Conservation (phyloP, 2,329 filamentous ascomycete genomes). For the Hymenoscyphus fructigenus region DNA sequence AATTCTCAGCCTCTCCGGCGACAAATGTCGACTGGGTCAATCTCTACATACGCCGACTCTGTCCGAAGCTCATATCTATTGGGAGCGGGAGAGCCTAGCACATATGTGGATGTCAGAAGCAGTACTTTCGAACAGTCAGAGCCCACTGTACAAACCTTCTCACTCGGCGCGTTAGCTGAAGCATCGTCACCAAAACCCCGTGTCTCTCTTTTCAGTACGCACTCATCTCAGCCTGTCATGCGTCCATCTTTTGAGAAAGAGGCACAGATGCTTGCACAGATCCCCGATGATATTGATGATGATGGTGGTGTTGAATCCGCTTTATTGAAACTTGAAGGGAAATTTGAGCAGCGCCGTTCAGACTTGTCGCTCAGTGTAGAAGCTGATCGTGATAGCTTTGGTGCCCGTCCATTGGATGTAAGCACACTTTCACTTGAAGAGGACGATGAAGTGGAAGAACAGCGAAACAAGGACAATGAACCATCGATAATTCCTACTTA, state of each 20-base stretch:
- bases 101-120: conserved; percentile 46
- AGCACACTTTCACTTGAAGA: conserved; percentile 26
- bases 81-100: conserved; percentile 39
- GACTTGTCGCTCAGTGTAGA: conserved; percentile 24
- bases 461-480: conserved; percentile 46
- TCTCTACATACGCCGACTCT: conserved; percentile 61
- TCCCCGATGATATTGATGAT: conserved; percentile 76
- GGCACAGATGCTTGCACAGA: conserved; percentile 80
- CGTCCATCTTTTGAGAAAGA: conserved; percentile 83
- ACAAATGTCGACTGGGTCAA: conserved; percentile 58
- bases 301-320: conserved; percentile 93
- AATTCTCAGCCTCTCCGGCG: conserved; percentile 50
- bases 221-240: conserved; percentile 62
- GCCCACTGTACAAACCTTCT: conserved; percentile 49
- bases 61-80: conserved; percentile 55
- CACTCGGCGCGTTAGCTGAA: conserved; percentile 58
- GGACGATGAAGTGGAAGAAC: conserved; percentile 37
- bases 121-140: conserved; percentile 41
- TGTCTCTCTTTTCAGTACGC: conserved; percentile 59
- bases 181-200: conserved; percentile 44
- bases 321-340: conserved; percentile 87
- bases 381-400: conserved; percentile 32
- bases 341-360: conserved; percentile 58
- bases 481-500: conserved; percentile 42
- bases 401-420: conserved; percentile 25